Conservation (phyloP, 2,329 filamentous ascomycete species). For the Aspergillus calidoustus region DNA sequence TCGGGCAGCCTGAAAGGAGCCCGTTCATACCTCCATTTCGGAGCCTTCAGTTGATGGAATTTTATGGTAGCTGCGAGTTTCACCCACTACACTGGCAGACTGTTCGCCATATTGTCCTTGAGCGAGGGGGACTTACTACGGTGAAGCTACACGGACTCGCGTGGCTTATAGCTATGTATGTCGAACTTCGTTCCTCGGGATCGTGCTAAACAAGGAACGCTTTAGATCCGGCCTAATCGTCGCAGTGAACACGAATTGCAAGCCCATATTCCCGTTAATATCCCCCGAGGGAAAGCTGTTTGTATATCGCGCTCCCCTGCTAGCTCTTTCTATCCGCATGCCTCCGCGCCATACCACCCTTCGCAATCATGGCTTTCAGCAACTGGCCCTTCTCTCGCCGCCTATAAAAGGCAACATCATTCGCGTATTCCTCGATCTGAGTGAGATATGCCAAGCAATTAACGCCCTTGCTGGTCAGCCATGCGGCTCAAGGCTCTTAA, state of each 20-base stretch:
- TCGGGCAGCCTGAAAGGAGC: not conserved
- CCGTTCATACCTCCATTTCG: not conserved
- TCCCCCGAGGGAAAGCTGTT: not conserved
- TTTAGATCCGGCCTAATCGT: not conserved
- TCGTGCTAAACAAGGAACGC: not conserved
- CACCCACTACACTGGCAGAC: slow-evolving; percentile 8
- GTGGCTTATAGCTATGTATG: not conserved
- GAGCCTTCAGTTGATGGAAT: not conserved
- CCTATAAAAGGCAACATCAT: not conserved
- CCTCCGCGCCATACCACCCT: not conserved
- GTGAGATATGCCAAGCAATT: not conserved
- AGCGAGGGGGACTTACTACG: not conserved
- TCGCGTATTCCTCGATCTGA: not conserved
- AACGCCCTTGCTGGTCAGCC: not conserved
- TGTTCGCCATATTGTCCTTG: not conserved
- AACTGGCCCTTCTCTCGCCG: not conserved
- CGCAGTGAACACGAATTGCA: not conserved
- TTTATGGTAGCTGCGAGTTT: slow-evolving; percentile 4
- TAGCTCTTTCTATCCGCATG: not conserved
- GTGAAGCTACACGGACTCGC: not conserved
- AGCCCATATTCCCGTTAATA: not conserved
- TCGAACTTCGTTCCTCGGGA: not conserved
- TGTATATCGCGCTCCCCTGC: not conserved
- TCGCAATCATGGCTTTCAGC: not conserved
- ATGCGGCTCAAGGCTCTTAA: not conserved